Evolutionary conservation across 2,329 filamentous ascomycete genomes (phyloP).

Genomic region (Thermomyces lanuginosus): DNA sequence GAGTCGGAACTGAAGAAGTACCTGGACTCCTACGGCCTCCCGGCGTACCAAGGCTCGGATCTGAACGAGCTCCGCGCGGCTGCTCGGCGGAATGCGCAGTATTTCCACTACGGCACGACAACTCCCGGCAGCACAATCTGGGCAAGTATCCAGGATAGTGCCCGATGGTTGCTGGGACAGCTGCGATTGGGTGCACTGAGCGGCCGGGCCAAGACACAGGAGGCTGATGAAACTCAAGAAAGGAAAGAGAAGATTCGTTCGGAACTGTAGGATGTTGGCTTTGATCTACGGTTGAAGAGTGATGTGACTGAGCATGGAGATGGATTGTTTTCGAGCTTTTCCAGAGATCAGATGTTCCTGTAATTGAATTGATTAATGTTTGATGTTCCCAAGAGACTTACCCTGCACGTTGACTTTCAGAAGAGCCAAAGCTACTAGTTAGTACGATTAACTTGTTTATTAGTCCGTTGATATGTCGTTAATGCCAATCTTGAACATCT

Average conservation of each 20-base stretch:
- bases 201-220: slow-evolving; percentile 32
- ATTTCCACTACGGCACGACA: slow-evolving; percentile 59
- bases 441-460: too few species aligned
- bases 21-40: slow-evolving; percentile 61
- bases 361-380: too few species aligned
- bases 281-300: too few species aligned
- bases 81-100: slow-evolving; percentile 56
- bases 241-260: slow-evolving; percentile 19
- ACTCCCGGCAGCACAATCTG: slow-evolving; percentile 49
- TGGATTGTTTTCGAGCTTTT: too few species aligned
- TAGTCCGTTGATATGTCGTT: too few species aligned
- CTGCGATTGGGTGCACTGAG: slow-evolving; percentile 32
- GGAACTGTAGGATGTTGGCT: slow-evolving; percentile 22
- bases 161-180: slow-evolving; percentile 34
- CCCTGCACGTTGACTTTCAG: too few species aligned
- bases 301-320: too few species aligned
- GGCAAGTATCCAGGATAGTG: slow-evolving; percentile 40
- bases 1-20: slow-evolving; percentile 58
- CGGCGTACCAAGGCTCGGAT: slow-evolving; percentile 49
- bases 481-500: too few species aligned
- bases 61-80: slow-evolving; percentile 53
- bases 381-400: too few species aligned
- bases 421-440: too few species aligned
- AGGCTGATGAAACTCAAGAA: slow-evolving; percentile 29
- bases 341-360: too few species aligned